Conservation (phyloP, 768 basidiomycete species). For the Dacryopinax primogenitus region DNA sequence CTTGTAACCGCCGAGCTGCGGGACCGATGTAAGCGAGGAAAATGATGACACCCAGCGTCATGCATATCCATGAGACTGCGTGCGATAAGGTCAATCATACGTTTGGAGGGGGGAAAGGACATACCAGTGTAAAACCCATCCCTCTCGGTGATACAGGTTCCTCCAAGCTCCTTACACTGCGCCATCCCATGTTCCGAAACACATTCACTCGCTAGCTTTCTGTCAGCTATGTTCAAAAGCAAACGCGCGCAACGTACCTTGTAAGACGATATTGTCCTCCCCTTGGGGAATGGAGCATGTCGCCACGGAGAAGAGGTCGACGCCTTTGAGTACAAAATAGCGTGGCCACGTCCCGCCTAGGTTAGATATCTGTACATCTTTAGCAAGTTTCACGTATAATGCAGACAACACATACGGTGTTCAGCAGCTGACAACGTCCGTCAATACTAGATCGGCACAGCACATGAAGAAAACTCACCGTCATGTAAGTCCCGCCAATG, state of each 20-base stretch:
- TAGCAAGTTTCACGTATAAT: neutral
- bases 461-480: constrained; percentile 41
- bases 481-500: constrained; percentile 99
- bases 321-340: constrained; percentile 90
- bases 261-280: constrained; percentile 20
- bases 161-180: constrained; percentile 58
- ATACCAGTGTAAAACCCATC: constrained; percentile 75
- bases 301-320: constrained; percentile 77
- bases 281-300: constrained; percentile 58
- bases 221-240: constrained; percentile 13
- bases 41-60: constrained; percentile 59
- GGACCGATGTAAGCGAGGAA: constrained; percentile 69
- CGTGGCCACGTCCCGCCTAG: constrained; percentile 98
- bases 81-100: neutral
- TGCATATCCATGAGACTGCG: constrained; percentile 57
- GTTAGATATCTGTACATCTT: constrained; percentile 38
- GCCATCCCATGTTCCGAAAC: constrained; percentile 84
- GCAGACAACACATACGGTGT: constrained; percentile 47
- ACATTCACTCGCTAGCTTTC: constrained; percentile 61
- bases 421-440: constrained; percentile 50
- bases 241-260: constrained; percentile 38
- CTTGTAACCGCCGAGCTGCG: constrained; percentile 72
- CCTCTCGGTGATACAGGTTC: constrained; percentile 65
- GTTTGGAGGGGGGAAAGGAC: neutral
- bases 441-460: constrained; percentile 10